Evolutionary conservation across 2,329 filamentous ascomycete genomes (phyloP).

Genomic region (Neonectria hederae): DNA sequence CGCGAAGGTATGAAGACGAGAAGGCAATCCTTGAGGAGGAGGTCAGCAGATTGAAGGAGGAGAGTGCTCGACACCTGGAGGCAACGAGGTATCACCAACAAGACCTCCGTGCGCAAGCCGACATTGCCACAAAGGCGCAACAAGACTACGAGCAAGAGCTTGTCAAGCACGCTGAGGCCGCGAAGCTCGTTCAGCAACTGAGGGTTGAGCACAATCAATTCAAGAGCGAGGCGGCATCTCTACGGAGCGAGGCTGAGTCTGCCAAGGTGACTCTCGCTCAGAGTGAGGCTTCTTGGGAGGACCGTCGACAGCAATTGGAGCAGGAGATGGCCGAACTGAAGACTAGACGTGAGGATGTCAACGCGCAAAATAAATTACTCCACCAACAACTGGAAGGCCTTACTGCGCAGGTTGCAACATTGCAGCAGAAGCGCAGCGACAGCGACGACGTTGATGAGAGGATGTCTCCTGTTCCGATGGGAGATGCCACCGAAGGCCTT

Average conservation of each 20-base stretch:
- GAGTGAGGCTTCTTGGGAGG: conserved; percentile 88
- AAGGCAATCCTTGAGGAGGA: conserved; percentile 82
- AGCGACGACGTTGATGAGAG: conserved; percentile 63
- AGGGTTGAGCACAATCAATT: conserved; percentile 84
- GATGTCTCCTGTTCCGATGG: conserved; percentile 60
- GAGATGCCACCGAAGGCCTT: conserved; percentile 75
- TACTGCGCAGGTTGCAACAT: conserved; percentile 77
- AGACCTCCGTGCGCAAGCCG: conserved; percentile 90
- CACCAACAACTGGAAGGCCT: conserved; percentile 90
- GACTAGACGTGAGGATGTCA: conserved; percentile 81
- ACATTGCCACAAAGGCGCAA: conserved; percentile 92
- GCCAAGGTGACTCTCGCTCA: conserved; percentile 81
- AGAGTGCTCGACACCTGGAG: conserved; percentile 81
- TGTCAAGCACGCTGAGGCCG: conserved; percentile 94
- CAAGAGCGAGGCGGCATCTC: conserved; percentile 78
- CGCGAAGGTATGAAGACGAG: conserved; percentile 79
- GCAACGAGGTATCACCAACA: conserved; percentile 88
- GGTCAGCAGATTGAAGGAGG: conserved; percentile 82
- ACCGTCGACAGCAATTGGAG: conserved; percentile 82
- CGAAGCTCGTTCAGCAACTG: conserved; percentile 81
- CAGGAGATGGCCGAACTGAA: conserved; percentile 83
- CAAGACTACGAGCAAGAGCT: conserved; percentile 95
- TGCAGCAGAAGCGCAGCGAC: conserved; percentile 78
- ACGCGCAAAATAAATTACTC: conserved; percentile 88
- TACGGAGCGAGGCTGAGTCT: conserved; percentile 85